Conservation (phyloP, 2,329 filamentous ascomycete species). For the Botrytis porri region DNA sequence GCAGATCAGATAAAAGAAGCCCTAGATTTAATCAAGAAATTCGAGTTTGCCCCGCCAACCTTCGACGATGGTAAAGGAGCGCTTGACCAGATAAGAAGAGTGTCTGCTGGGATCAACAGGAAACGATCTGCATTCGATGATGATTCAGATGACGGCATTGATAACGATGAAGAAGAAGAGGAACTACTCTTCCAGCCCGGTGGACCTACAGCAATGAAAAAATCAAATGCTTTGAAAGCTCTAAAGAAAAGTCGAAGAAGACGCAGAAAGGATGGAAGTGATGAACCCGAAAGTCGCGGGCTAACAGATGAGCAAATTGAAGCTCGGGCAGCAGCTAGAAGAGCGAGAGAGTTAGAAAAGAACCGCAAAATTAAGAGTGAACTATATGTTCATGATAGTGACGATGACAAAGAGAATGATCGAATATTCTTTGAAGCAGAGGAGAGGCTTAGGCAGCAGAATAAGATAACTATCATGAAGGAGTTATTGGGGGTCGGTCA, state of each 20-base stretch:
- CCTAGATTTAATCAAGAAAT: conserved; percentile 70
- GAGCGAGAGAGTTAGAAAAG: conserved; percentile 72
- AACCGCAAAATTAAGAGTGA: conserved; percentile 78
- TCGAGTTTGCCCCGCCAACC: conserved; percentile 72
- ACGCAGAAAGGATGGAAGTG: conserved; percentile 36
- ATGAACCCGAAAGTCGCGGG: conserved; percentile 45
- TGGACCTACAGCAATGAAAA: conserved; percentile 58
- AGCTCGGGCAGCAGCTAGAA: conserved; percentile 55
- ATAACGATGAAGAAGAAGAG: conserved; percentile 47
- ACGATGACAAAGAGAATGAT: conserved; percentile 78
- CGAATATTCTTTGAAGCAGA: conserved; percentile 76
- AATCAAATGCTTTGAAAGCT: conserved; percentile 52
- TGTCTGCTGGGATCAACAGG: conserved; percentile 47
- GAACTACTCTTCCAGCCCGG: conserved; percentile 67
- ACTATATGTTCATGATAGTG: conserved; percentile 75
- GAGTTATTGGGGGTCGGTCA: conserved; percentile 31
- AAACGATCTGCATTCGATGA: conserved; percentile 66
- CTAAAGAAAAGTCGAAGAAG: conserved; percentile 58
- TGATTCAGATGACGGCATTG: conserved; percentile 61
- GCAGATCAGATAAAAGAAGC: conserved; percentile 65
- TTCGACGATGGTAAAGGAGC: conserved; percentile 70
- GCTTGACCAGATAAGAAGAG: conserved; percentile 75
- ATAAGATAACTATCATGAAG: conserved; percentile 35
- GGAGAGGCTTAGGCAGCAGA: conserved; percentile 58
- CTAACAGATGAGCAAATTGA: conserved; percentile 62